Conservation (phyloP, 345 rosid genomes). For the Eucalyptus pumila region DNA sequence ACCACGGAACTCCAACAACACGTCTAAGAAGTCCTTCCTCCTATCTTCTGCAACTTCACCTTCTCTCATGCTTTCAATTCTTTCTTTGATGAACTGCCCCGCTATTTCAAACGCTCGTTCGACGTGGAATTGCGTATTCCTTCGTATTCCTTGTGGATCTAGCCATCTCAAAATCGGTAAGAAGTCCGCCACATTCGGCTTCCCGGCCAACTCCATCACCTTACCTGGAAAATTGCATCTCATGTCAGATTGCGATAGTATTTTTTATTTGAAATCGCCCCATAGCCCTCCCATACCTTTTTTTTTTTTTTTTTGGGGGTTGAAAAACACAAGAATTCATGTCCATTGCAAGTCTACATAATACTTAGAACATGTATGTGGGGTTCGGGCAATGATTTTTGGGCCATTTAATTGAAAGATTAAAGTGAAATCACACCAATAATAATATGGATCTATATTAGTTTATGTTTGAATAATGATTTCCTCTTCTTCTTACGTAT, state of each 20-base stretch:
- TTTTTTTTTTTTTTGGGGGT: too few species aligned
- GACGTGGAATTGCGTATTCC: conserved; percentile 48
- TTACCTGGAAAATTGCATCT: conserved; percentile 1
- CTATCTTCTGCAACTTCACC: not conserved
- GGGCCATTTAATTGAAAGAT: not conserved
- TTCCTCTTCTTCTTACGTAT: not conserved
- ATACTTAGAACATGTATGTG: not conserved
- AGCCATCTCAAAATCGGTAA: conserved; percentile 43
- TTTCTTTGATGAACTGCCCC: conserved; percentile 44
- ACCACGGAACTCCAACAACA: conserved; percentile 70
- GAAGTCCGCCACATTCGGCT: conserved; percentile 71
- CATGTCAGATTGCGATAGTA: not conserved
- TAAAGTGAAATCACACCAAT: not conserved
- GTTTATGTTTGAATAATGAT: not conserved
- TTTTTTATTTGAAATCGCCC: not conserved
- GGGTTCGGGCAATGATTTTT: not conserved
- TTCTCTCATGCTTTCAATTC: not conserved
- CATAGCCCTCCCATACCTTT: not conserved
- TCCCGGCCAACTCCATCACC: conserved; percentile 75
- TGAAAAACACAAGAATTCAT: not conserved
- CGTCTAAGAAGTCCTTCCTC: conserved; percentile 56
- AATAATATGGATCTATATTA: not conserved
- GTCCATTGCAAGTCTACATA: not conserved
- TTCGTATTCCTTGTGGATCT: conserved; percentile 75
- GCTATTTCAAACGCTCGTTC: conserved; percentile 50